A percentile compares a stretch with the other conserved stretches of the same genome.
Evolutionary conservation across 2,329 filamentous ascomycete species (phyloP).

Genomic region (Colletotrichum tropicicola): DNA sequence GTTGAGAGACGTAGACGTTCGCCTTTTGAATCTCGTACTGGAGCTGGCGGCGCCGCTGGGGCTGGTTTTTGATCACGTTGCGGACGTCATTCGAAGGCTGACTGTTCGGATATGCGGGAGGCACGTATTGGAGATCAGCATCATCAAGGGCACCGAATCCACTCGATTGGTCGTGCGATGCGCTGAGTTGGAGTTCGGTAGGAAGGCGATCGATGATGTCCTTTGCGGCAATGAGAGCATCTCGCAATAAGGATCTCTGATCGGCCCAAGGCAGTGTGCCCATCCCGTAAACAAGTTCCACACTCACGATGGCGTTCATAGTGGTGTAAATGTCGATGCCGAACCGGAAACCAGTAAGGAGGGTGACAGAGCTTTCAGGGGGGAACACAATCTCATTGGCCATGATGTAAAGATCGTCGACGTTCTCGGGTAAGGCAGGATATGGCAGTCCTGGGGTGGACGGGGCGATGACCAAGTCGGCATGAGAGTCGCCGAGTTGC

Average conservation of each 20-base stretch:
- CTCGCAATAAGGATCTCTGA: conserved; percentile 78
- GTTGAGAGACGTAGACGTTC: conserved; percentile 84
- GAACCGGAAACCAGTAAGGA: conserved; percentile 82
- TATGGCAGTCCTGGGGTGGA: conserved; percentile 80
- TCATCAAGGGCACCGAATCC: conserved; percentile 52
- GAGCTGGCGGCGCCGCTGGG: conserved; percentile 62
- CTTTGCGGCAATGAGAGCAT: conserved; percentile 77
- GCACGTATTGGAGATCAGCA: conserved; percentile 60
- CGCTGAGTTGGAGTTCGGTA: conserved; percentile 69
- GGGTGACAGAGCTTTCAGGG: conserved; percentile 72
- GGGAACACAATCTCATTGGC: conserved; percentile 76
- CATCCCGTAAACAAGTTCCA: conserved; percentile 84
- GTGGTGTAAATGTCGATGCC: conserved; percentile 82
- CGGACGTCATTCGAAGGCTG: conserved; percentile 60
- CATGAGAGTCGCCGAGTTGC: conserved; percentile 77
- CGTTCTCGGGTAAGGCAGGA: conserved; percentile 80
- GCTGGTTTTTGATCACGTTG: conserved; percentile 57
- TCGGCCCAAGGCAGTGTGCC: conserved; percentile 80
- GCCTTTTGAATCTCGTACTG: conserved; percentile 93
- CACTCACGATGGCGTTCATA: conserved; percentile 80
- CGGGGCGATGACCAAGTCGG: conserved; percentile 79
- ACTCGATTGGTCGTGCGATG: conserved; percentile 44
- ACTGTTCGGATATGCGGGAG: conserved; percentile 56
- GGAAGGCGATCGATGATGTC: conserved; percentile 74
- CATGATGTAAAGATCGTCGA: conserved; percentile 85